phyloP scores from a whole-genome alignment of 192 early-diverging fungal genomes.

The Entomortierella lignicola region DNA sequence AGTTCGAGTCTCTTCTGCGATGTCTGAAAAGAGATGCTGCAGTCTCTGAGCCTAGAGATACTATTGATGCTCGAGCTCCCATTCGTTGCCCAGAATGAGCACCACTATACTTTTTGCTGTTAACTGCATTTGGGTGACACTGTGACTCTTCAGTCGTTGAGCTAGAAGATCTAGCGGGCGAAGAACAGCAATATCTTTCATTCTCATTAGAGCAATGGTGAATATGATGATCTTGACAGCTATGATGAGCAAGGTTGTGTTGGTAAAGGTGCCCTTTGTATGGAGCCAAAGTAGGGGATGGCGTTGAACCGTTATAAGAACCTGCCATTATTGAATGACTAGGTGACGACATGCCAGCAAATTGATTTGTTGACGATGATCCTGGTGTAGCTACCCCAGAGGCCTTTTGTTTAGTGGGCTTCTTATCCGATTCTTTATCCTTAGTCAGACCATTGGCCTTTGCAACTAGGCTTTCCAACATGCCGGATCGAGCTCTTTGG shows the following conservation, averaged over 20 bases:
- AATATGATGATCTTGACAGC: neutral
- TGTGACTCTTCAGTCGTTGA: neutral
- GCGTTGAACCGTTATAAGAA: neutral
- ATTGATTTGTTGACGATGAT: neutral
- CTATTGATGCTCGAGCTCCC: slow-evolving; percentile 13
- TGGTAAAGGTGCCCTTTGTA: neutral
- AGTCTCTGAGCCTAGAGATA: slow-evolving; percentile 20
- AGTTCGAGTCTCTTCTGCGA: slow-evolving; percentile 22
- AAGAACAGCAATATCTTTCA: neutral
- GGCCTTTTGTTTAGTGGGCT: slow-evolving; percentile 10
- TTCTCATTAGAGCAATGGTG: neutral
- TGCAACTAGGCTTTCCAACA: slow-evolving; percentile 58
- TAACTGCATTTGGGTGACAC: neutral
- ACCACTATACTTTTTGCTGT: neutral
- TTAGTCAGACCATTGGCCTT: slow-evolving; percentile 52
- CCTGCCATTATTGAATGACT: neutral
- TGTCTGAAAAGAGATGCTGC: slow-evolving; percentile 26
- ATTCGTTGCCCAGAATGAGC: neutral
- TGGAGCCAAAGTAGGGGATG: neutral
- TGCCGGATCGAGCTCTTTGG: slow-evolving; percentile 62
- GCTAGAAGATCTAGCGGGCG: neutral
- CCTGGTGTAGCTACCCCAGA: neutral
- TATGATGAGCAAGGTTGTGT: neutral
- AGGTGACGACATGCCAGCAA: neutral
- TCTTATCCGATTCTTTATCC: slow-evolving; percentile 36